Percentiles rank a stretch among this genome's conserved stretches.
Evolutionary conservation across 2,329 filamentous ascomycete species (phyloP).

Genomic region (Fusarium xyrophilum): DNA sequence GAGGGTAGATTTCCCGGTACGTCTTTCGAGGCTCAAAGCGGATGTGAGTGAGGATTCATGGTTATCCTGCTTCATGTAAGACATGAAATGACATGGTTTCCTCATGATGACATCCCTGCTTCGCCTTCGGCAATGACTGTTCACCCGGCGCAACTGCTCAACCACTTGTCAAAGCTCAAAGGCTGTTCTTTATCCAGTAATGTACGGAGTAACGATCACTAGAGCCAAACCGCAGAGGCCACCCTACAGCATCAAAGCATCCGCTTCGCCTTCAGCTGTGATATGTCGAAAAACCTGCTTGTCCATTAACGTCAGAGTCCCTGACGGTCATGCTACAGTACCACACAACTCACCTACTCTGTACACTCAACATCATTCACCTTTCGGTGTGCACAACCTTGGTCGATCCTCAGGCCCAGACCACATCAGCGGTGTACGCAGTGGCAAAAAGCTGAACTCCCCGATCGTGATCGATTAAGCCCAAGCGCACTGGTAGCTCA

Average conservation of each 20-base stretch:
- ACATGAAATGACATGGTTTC: background rate
- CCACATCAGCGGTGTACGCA: background rate
- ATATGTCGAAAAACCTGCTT: slow-evolving; percentile 12
- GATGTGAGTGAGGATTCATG: background rate
- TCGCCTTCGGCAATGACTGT: background rate
- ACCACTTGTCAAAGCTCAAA: background rate
- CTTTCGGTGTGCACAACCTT: slow-evolving; percentile 8
- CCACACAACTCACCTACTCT: background rate
- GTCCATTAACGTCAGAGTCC: slow-evolving; percentile 13
- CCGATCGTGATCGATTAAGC: slow-evolving; percentile 28
- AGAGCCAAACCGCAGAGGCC: background rate
- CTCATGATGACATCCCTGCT: background rate
- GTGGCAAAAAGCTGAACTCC: slow-evolving; percentile 25
- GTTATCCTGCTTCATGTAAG: background rate
- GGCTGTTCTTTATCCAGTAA: background rate
- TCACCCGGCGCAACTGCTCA: background rate
- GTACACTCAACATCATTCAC: background rate
- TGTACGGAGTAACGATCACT: slow-evolving; percentile 25
- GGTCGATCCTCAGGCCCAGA: slow-evolving; percentile 20
- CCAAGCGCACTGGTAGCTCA: slow-evolving; percentile 4
- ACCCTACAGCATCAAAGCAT: slow-evolving; percentile 3
- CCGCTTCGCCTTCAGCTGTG: background rate
- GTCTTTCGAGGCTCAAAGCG: slow-evolving; percentile 11
- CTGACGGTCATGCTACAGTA: slow-evolving; percentile 10
- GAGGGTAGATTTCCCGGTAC: slow-evolving; percentile 15